Evolutionary conservation across 1,284 basidiomycete genomes (phyloP).

Genomic region (Ustilago sp.): DNA sequence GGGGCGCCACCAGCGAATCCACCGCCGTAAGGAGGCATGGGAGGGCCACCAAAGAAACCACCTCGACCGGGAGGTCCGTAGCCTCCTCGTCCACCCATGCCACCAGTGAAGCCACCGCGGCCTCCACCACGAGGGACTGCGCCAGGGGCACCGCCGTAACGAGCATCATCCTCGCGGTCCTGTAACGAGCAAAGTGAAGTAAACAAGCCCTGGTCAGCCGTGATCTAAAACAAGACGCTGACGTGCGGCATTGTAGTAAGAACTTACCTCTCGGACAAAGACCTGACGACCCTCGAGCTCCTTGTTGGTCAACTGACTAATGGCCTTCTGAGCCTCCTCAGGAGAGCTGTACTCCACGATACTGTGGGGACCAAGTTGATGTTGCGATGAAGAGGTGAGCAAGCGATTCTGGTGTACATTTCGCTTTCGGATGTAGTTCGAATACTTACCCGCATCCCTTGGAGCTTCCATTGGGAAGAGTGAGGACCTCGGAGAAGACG

Average conservation of each 20-base stretch:
- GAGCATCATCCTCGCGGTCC: constrained; percentile 95
- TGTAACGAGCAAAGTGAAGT: constrained; percentile 67
- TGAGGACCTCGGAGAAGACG: constrained; percentile 96
- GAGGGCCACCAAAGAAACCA: constrained; percentile 47
- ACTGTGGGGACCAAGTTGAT: constrained; percentile 24
- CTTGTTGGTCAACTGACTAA: constrained; percentile 74
- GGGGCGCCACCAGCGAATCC: constrained; percentile 47
- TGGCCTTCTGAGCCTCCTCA: constrained; percentile 62
- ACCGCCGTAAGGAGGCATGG: constrained; percentile 37
- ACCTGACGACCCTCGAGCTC: constrained; percentile 89
- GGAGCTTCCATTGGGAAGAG: constrained; percentile 93
- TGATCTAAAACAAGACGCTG: background rate
- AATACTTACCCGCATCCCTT: constrained; percentile 81
- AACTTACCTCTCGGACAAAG: constrained; percentile 89
- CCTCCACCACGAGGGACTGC: constrained; percentile 73
- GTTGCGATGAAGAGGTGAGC: background rate
- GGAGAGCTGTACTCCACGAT: constrained; percentile 61
- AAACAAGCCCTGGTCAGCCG: constrained; percentile 4
- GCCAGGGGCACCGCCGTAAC: constrained; percentile 85
- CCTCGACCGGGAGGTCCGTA: constrained; percentile 52
- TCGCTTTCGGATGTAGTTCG: background rate
- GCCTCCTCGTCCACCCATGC: constrained; percentile 41
- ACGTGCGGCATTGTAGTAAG: background rate
- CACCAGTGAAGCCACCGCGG: constrained; percentile 72
- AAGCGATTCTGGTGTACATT: background rate